Conservation (phyloP, 768 basidiomycete species). For the Tremella yokohamensis region DNA sequence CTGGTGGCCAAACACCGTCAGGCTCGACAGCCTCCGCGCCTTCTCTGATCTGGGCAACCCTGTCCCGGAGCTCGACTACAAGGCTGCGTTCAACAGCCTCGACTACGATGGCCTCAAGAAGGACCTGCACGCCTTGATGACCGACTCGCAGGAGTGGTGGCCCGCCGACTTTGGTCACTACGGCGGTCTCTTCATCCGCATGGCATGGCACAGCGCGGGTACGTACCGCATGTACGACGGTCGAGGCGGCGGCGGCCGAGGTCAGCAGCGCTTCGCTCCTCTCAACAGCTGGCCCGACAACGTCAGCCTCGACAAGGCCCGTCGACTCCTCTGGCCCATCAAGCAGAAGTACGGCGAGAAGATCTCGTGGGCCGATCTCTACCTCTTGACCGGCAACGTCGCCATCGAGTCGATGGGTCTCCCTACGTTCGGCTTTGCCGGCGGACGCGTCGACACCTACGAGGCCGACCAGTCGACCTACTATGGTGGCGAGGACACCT, state of each 20-base stretch:
- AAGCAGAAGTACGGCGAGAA: conserved; percentile 14
- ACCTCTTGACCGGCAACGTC: conserved; percentile 11
- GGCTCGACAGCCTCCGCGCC: conserved; percentile 7
- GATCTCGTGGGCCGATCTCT: conserved; percentile 16
- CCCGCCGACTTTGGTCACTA: conserved; percentile 13
- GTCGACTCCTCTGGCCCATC: conserved; percentile 10
- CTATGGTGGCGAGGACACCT: conserved; percentile 9
- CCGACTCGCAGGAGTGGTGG: conserved; percentile 13
- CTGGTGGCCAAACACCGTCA: conserved; percentile 10
- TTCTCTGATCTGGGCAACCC: background rate
- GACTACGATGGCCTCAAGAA: conserved; percentile 13
- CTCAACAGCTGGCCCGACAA: conserved; percentile 12
- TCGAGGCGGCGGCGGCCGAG: conserved; percentile 7
- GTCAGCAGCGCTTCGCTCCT: conserved; percentile 12
- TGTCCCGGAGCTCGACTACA: conserved; percentile 4
- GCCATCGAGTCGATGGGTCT: conserved; percentile 13
- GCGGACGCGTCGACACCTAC: conserved; percentile 5
- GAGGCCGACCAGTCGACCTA: conserved; percentile 13
- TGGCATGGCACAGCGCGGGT: conserved; percentile 13
- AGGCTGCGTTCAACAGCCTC: conserved; percentile 5
- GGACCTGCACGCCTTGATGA: conserved; percentile 12
- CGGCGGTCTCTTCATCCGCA: conserved; percentile 10
- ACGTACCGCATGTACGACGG: conserved; percentile 9
- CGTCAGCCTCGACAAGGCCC: conserved; percentile 5
- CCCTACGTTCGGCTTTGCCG: conserved; percentile 6